These are phyloP conservation scores for Cetraspora pellucida DNA, from an alignment of 192 early-diverging fungal species.

Conservation along the genomic window DNA sequence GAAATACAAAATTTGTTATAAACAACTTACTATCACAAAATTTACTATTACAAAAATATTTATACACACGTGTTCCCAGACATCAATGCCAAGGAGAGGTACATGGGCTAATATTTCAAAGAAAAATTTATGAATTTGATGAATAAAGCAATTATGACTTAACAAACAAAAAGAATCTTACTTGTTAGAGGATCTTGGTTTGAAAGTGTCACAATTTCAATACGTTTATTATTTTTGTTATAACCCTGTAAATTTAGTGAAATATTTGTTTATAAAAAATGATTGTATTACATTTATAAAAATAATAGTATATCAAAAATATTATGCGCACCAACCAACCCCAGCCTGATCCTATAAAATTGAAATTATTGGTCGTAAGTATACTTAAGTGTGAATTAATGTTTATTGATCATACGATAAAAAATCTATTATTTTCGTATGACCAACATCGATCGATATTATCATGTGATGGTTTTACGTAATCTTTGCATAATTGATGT, in stretches of 20 bases:
- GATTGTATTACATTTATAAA: not conserved
- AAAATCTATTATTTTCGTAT: too few relatives aligned
- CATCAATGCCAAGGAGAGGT: slow-evolving; percentile 90
- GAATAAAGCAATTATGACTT: not conserved
- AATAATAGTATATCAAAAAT: not conserved
- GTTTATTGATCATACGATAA: too few relatives aligned
- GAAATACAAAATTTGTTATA: slow-evolving; percentile 23
- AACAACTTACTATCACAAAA: not conserved
- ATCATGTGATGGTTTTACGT: too few relatives aligned
- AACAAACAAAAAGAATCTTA: not conserved
- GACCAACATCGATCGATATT: too few relatives aligned
- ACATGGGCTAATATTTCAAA: slow-evolving; percentile 57
- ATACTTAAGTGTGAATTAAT: too few relatives aligned
- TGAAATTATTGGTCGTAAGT: not conserved
- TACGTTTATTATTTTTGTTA: slow-evolving; percentile 71
- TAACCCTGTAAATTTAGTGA: slow-evolving; percentile 55
- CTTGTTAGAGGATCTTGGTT: slow-evolving; percentile 83
- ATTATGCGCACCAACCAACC: slow-evolving; percentile 81
- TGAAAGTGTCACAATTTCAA: slow-evolving; percentile 85
- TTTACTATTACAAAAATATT: not conserved
- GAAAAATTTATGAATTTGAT: not conserved
- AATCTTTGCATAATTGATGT: too few relatives aligned
- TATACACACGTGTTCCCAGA: slow-evolving; percentile 83
- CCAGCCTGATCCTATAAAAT: slow-evolving; percentile 76
- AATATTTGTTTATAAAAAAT: not conserved